Conservation (phyloP, 176 grass and related monocot genomes). For the Eragrostis nindensis region DNA sequence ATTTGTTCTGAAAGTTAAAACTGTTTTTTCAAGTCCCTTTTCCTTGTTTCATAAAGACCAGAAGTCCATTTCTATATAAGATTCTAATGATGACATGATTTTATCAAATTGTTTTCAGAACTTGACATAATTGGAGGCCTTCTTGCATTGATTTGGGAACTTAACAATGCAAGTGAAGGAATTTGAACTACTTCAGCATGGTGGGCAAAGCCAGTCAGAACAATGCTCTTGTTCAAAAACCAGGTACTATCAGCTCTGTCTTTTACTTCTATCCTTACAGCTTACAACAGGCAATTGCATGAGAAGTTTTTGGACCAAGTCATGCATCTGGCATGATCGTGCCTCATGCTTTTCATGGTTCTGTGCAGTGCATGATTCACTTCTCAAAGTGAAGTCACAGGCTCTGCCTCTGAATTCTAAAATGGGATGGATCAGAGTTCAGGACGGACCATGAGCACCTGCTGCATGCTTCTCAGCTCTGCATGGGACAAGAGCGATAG, state of each 20-base stretch:
- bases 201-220: constrained; percentile 88
- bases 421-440: too few species aligned
- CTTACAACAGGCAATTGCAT: too few species aligned
- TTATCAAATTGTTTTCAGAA: constrained; percentile 47
- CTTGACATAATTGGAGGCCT: constrained; percentile 80
- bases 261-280: too few species aligned
- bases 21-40: neutral
- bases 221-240: constrained; percentile 75
- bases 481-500: too few species aligned
- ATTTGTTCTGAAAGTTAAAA: neutral
- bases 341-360: too few species aligned
- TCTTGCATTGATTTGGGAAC: constrained; percentile 61
- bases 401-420: too few species aligned
- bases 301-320: too few species aligned
- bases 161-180: constrained; percentile 59
- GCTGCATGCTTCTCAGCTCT: too few species aligned
- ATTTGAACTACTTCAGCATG: constrained; percentile 67
- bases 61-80: neutral
- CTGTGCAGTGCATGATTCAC: too few species aligned
- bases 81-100: neutral
- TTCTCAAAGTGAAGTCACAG: too few species aligned
- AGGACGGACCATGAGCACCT: too few species aligned
- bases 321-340: too few species aligned
- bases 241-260: constrained; percentile 52
- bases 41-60: neutral